These are phyloP conservation scores for Raphidocelis subcapitata DNA, from an alignment of 139 green algal genomes.

Conservation along the genomic window DNA sequence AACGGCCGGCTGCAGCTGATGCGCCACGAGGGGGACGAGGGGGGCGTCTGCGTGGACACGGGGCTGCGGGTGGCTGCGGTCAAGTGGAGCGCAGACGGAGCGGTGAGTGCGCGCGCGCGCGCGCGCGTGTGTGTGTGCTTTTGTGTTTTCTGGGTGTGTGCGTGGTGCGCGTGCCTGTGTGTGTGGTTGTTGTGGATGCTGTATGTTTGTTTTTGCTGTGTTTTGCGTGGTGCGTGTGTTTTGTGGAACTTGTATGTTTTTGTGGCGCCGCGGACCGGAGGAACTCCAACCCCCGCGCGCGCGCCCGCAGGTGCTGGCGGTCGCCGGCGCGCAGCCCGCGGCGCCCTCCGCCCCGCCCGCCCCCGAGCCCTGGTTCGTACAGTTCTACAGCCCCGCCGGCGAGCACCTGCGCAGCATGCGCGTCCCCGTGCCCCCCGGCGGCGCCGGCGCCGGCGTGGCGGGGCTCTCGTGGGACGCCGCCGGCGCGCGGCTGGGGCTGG, in stretches of 20 bases:
- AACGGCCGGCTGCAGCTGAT: slow-evolving; percentile 80
- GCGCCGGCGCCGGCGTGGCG: slow-evolving; percentile 37
- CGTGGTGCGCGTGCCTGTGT: not conserved
- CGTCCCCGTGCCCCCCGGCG: slow-evolving; percentile 49
- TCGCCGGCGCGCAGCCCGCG: slow-evolving; percentile 48
- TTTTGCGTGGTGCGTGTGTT: not conserved
- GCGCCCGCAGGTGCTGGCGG: slow-evolving; percentile 64
- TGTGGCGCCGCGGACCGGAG: no score
- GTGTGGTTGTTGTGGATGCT: not conserved
- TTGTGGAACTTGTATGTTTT: no score
- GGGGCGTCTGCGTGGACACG: slow-evolving; percentile 69
- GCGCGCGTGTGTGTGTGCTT: no score
- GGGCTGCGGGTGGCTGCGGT: slow-evolving; percentile 55
- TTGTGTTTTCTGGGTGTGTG: not conserved
- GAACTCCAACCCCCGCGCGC: no score
- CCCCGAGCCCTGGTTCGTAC: slow-evolving; percentile 52
- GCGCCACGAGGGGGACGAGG: slow-evolving; percentile 63
- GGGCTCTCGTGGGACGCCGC: slow-evolving; percentile 72
- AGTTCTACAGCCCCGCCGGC: slow-evolving; percentile 65
- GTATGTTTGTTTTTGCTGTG: not conserved
- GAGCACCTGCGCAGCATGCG: slow-evolving; percentile 74
- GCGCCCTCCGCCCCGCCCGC: slow-evolving; percentile 8
- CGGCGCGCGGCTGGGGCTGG: slow-evolving; percentile 67
- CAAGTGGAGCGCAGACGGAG: slow-evolving; percentile 74
- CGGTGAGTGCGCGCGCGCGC: slow-evolving; percentile 29